Conservation (phyloP, 2,329 filamentous ascomycete genomes). For the Chrysoporthe austroafricana region DNA sequence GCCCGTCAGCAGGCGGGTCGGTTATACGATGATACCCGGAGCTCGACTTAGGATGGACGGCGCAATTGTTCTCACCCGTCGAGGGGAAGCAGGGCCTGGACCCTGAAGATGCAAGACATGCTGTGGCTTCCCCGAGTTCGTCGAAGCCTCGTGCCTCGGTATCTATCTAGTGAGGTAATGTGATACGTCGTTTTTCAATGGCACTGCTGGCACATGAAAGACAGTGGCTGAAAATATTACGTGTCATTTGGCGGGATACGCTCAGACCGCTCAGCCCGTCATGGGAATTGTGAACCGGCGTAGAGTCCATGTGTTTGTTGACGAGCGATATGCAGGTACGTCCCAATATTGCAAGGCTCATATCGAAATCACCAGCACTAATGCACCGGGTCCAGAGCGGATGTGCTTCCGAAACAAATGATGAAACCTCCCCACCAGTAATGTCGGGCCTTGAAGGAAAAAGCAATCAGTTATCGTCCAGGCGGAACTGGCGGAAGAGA, state of each 20-base stretch:
- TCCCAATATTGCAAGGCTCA: slow-evolving; percentile 4
- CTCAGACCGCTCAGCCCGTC: neutral
- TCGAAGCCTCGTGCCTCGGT: no score
- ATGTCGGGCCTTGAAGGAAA: neutral
- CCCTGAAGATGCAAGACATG: no score
- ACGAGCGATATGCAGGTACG: slow-evolving; percentile 5
- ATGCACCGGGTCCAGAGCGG: neutral
- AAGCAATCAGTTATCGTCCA: slow-evolving; percentile 3
- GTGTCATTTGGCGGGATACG: neutral
- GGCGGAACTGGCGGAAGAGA: slow-evolving; percentile 3
- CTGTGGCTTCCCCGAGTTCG: no score
- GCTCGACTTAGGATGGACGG: no score
- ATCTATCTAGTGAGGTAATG: neutral
- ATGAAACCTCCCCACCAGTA: slow-evolving; percentile 11
- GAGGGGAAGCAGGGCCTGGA: no score
- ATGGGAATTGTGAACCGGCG: neutral
- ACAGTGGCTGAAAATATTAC: neutral
- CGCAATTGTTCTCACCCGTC: no score
- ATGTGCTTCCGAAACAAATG: neutral
- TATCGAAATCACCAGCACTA: slow-evolving; percentile 4
- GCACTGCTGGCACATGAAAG: neutral
- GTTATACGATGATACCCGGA: no score
- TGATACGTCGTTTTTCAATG: neutral
- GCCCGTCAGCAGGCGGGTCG: no score
- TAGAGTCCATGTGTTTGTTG: neutral